Evolutionary conservation across 805 yeast species (phyloP).

Genomic region (Pichia paraexigua): DNA sequence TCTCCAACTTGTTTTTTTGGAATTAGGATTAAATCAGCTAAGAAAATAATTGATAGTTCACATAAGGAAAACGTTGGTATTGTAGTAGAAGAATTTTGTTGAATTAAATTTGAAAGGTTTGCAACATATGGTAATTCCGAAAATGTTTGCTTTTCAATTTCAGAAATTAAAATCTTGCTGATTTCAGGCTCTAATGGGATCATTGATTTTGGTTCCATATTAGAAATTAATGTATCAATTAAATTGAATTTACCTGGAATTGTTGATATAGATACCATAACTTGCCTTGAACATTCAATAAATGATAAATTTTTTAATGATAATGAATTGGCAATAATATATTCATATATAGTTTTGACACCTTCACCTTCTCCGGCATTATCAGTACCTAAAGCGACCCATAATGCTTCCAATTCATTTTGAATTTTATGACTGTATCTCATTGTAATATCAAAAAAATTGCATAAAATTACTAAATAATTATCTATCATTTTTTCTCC

Average conservation of each 20-base stretch:
- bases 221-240: slow-evolving; percentile 56
- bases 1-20: slow-evolving; percentile 55
- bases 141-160: slow-evolving; percentile 7
- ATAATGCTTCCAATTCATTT: slow-evolving; percentile 85
- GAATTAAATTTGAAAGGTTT: slow-evolving; percentile 50
- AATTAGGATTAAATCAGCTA: slow-evolving; percentile 70
- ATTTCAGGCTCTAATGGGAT: slow-evolving; percentile 43
- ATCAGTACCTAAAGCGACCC: slow-evolving; percentile 89
- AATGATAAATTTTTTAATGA: slow-evolving; percentile 63
- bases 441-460: slow-evolving; percentile 78
- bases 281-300: slow-evolving; percentile 73
- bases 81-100: slow-evolving; percentile 34
- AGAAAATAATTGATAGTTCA: slow-evolving; percentile 75
- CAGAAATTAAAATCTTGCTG: slow-evolving; percentile 11
- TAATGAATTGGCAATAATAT: slow-evolving; percentile 58
- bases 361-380: slow-evolving; percentile 42
- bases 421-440: slow-evolving; percentile 66
- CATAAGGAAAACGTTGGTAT: slow-evolving; percentile 76
- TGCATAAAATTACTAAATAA: slow-evolving; percentile 64
- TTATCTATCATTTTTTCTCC: slow-evolving; percentile 23
- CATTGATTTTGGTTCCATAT: slow-evolving; percentile 80
- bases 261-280: slow-evolving; percentile 67
- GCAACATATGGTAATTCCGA: slow-evolving; percentile 64
- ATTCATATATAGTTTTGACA: slow-evolving; percentile 63
- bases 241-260: slow-evolving; percentile 41